Conservation (phyloP, 2,329 filamentous ascomycete species). For the Emergomyces orientalis region DNA sequence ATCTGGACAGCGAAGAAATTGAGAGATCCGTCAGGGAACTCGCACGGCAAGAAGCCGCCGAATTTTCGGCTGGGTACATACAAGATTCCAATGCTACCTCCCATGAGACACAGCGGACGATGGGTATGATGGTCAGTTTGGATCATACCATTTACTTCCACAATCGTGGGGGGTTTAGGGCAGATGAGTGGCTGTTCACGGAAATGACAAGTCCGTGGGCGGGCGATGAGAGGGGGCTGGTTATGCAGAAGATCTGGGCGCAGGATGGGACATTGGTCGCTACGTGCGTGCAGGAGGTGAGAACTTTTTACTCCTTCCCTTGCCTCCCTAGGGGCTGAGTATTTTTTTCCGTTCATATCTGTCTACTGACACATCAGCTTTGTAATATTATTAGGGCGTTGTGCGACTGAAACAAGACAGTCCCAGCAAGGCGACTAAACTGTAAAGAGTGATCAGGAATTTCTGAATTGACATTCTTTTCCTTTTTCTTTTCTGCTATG, state of each 20-base stretch:
- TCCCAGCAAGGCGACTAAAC: slow-evolving; percentile 13
- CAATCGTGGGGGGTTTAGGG: slow-evolving; percentile 39
- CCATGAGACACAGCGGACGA: slow-evolving; percentile 24
- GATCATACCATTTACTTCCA: slow-evolving; percentile 47
- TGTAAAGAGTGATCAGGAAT: neutral
- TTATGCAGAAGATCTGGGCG: slow-evolving; percentile 42
- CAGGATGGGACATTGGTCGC: slow-evolving; percentile 41
- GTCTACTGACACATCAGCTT: slow-evolving; percentile 1
- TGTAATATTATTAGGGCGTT: slow-evolving; percentile 29
- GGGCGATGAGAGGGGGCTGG: slow-evolving; percentile 41
- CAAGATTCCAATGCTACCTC: slow-evolving; percentile 8
- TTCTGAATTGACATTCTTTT: neutral
- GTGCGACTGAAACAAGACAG: slow-evolving; percentile 38
- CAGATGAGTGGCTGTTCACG: slow-evolving; percentile 44
- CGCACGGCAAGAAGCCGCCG: slow-evolving; percentile 34
- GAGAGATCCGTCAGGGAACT: slow-evolving; percentile 33
- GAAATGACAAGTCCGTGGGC: slow-evolving; percentile 45
- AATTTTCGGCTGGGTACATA: slow-evolving; percentile 24
- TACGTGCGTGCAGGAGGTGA: slow-evolving; percentile 43
- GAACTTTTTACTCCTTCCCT: slow-evolving; percentile 18
- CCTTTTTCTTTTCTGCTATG: neutral
- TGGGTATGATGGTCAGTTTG: slow-evolving; percentile 45
- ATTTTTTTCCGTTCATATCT: neutral
- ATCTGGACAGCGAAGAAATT: slow-evolving; percentile 35
- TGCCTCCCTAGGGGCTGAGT: slow-evolving; percentile 3